Conservation (phyloP, 352 stramenopile species). For the Globisporangium viniferum region DNA sequence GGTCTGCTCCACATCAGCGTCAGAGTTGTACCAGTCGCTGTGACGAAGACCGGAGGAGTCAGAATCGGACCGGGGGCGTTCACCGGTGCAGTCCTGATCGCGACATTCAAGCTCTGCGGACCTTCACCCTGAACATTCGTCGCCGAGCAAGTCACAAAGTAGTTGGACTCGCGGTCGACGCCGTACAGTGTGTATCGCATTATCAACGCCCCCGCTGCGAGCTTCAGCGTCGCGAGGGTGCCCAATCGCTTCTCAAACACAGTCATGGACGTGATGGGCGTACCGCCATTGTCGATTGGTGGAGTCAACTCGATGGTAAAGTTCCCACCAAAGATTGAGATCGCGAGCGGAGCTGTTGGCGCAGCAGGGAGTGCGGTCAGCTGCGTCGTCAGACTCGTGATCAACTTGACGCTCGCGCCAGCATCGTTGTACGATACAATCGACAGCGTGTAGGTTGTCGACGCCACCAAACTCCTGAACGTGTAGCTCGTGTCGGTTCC, state of each 20-base stretch:
- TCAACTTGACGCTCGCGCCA: constrained; percentile 25
- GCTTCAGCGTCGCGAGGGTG: constrained; percentile 19
- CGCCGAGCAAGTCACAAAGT: constrained; percentile 36
- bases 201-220: neutral
- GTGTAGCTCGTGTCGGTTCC: constrained; percentile 19
- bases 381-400: constrained; percentile 24
- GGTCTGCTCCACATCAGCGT: constrained; percentile 33
- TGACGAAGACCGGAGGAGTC: constrained; percentile 23
- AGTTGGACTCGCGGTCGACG: constrained; percentile 27
- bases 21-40: constrained; percentile 34
- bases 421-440: constrained; percentile 33
- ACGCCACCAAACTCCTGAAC: constrained; percentile 37
- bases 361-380: constrained; percentile 18
- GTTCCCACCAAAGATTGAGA: constrained; percentile 53
- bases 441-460: constrained; percentile 30
- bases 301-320: constrained; percentile 42
- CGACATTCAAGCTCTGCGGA: constrained; percentile 15
- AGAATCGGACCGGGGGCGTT: constrained; percentile 35
- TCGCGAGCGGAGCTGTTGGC: constrained; percentile 23
- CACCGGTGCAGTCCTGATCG: constrained; percentile 28
- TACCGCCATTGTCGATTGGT: constrained; percentile 46
- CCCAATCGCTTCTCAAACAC: constrained; percentile 38
- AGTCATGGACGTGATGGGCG: constrained; percentile 28
- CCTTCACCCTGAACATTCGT: constrained; percentile 41
- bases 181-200: constrained; percentile 29